Conservation (phyloP, 1,284 basidiomycete genomes). For the Phellinidium pouzarii region DNA sequence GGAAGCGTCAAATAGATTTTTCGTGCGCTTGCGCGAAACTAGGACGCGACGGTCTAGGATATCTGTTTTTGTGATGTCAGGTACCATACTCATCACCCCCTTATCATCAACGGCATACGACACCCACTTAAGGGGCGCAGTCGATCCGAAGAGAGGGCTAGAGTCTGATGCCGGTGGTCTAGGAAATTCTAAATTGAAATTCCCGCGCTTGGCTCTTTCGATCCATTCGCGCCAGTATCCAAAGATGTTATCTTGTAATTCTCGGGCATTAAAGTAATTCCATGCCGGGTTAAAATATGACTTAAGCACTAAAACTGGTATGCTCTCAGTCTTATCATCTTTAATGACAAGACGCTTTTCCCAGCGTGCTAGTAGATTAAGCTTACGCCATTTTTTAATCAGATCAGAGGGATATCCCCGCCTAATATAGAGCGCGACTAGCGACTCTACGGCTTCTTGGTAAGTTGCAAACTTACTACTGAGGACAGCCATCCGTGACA, state of each 20-base stretch:
- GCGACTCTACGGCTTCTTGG: slow-evolving; percentile 22
- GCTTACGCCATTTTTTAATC: slow-evolving; percentile 9
- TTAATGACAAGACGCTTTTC: slow-evolving; percentile 17
- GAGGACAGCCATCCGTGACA: slow-evolving; percentile 31
- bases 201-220: no score
- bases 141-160: no score
- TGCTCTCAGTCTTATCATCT: not conserved
- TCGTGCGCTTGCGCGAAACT: no score
- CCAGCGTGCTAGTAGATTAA: slow-evolving; percentile 3
- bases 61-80: no score
- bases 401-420: slow-evolving; percentile 27
- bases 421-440: slow-evolving; percentile 25
- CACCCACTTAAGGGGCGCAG: no score
- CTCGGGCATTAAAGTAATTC: not conserved
- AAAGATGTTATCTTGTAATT: not conserved
- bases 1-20: no score
- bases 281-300: slow-evolving; percentile 18
- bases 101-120: no score
- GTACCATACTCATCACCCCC: no score
- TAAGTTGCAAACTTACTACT: slow-evolving; percentile 27
- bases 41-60: no score
- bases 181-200: no score
- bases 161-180: no score
- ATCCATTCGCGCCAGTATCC: no score
- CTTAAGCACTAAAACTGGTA: slow-evolving; percentile 23